phyloP scores from a whole-genome alignment of 2,329 filamentous ascomycete genomes.

The Xenoacremonium recifei region DNA sequence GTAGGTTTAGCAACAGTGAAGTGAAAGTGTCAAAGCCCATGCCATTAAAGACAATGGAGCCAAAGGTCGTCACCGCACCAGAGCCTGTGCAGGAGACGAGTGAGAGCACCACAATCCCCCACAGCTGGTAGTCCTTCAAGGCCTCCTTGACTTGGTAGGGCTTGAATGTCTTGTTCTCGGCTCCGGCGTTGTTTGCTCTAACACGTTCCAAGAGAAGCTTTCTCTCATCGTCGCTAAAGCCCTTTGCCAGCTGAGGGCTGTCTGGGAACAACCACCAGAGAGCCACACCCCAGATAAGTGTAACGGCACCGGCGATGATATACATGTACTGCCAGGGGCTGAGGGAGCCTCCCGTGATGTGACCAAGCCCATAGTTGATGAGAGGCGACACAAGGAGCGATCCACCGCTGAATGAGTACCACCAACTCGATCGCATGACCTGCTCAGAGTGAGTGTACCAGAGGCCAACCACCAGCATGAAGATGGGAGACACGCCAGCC shows the following conservation, averaged over 20 bases:
- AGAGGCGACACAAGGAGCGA: constrained; percentile 33
- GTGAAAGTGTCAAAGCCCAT: constrained; percentile 33
- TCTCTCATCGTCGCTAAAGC: constrained; percentile 28
- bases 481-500: constrained; percentile 31
- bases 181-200: constrained; percentile 27
- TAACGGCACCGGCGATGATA: constrained; percentile 32
- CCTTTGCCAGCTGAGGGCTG: constrained; percentile 26
- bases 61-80: constrained; percentile 29
- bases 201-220: constrained; percentile 24
- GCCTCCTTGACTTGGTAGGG: constrained; percentile 26
- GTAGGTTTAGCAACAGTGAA: constrained; percentile 33
- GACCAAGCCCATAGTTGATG: constrained; percentile 34
- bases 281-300: constrained; percentile 23
- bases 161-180: constrained; percentile 26
- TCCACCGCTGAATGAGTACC: constrained; percentile 38
- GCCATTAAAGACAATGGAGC: constrained; percentile 31
- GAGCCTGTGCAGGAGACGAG: constrained; percentile 29
- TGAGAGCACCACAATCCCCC: constrained; percentile 28
- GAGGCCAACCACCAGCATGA: constrained; percentile 36
- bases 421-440: constrained; percentile 34
- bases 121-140: constrained; percentile 27
- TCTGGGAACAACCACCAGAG: constrained; percentile 30
- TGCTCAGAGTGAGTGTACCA: constrained; percentile 40
- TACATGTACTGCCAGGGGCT: constrained; percentile 35
- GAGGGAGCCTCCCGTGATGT: constrained; percentile 25